Base-by-base conservation (phyloP, 2,329 filamentous ascomycete species). In the Graphilbum ipis-grandicollis region DNA sequence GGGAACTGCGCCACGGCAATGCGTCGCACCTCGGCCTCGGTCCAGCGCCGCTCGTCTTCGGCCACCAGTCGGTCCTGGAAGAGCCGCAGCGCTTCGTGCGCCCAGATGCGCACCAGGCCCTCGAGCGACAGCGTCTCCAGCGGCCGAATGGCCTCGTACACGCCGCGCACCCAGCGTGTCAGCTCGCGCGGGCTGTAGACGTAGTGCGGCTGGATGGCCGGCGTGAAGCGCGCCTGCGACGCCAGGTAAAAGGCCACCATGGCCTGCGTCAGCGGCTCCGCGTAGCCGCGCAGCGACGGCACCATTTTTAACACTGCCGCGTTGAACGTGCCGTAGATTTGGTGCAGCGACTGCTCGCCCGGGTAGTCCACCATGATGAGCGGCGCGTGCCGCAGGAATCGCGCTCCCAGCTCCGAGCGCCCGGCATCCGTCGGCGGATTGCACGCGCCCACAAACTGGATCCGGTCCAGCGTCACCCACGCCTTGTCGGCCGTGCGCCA, bases 341-440 rank as follows among this genome's bases (percentile, higher is more conserved):
- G 90, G 47, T 78, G 79, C 28, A 99, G 71, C 4, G 92, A 98
- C 31, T 85, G 66, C 60, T 98, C 85, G 50, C 92, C 90, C 42
- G 90, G 90, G 52, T 99, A 99, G 53, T 98, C 90, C 31, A 99
- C 92, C 92, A 99, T 98, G 58, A 99, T 81, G 38, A 99, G 72
- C n/a, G 90, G 90, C 14, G 90, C 85, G 56, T 99, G 92, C 41
- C 92, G 76, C 46, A 99, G 68, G 71, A 98, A 99, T 48, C 90
- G 72, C 35, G 84, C 75, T 31, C 84, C 90, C 64, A 99, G 77
- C 0, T 90, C 80, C 12, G 90, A 96, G 69, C 90, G 85, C 19
- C 90, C 90, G 47, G 86, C 86, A 59, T 98, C 92, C 1, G 90
- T 96, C 1, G 90, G 90, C 48, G 90, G 92, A 58, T 99, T 99